Evolutionary conservation across 2,329 filamentous ascomycete genomes (phyloP).

Genomic region (Paraphoma sp.): DNA sequence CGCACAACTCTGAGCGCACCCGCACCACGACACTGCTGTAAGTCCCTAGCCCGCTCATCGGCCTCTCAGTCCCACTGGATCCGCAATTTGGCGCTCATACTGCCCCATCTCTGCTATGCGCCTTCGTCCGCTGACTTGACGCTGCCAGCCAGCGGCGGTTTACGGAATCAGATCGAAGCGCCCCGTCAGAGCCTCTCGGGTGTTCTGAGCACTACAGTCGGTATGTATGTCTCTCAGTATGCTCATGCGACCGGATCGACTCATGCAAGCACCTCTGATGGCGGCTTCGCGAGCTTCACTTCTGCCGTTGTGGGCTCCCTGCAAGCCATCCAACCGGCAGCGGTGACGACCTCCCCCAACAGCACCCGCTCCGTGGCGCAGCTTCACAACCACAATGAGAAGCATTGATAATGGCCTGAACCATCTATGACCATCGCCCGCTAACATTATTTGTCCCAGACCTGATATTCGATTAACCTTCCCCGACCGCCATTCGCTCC

Average conservation of each 20-base stretch:
- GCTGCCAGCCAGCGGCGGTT: slow-evolving; percentile 44
- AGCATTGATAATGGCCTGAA: slow-evolving; percentile 22
- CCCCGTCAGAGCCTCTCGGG: slow-evolving; percentile 33
- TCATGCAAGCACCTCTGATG: slow-evolving; percentile 18
- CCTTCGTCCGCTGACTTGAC: slow-evolving; percentile 39
- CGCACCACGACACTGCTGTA: slow-evolving; percentile 31
- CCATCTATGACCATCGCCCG: slow-evolving; percentile 24
- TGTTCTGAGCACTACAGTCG: slow-evolving; percentile 28
- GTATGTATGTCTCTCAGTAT: slow-evolving; percentile 42
- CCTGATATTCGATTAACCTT: slow-evolving; percentile 30
- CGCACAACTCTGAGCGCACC: slow-evolving; percentile 26
- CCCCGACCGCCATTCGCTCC: slow-evolving; percentile 39
- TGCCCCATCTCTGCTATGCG: slow-evolving; percentile 22
- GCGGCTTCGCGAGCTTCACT: slow-evolving; percentile 22
- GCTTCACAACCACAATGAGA: slow-evolving; percentile 20
- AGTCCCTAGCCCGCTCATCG: slow-evolving; percentile 27
- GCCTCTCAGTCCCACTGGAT: slow-evolving; percentile 15
- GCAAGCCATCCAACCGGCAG: slow-evolving; percentile 38
- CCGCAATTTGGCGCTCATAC: slow-evolving; percentile 17
- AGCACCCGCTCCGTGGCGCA: slow-evolving; percentile 26
- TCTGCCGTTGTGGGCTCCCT: slow-evolving; percentile 38
- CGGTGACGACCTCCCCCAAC: slow-evolving; percentile 38
- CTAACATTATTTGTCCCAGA: slow-evolving; percentile 32
- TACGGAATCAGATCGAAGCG: slow-evolving; percentile 44
- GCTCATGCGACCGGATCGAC: slow-evolving; percentile 39